Evolutionary conservation across 805 yeast species (phyloP), one percentile per base, ranked within the genome.

Genomic region (Saccharomycopsis vini): DNA sequence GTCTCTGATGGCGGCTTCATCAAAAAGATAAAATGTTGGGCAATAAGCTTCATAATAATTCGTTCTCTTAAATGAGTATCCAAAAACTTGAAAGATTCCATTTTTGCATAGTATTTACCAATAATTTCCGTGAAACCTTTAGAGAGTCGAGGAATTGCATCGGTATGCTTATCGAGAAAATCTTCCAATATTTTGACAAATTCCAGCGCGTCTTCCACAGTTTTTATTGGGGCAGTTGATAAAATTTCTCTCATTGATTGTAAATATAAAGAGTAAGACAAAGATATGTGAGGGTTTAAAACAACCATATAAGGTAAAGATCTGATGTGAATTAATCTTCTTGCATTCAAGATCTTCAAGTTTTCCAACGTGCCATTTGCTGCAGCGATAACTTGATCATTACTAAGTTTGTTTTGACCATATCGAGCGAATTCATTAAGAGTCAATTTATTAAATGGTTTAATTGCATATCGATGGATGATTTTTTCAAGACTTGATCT

Each of bases 241-340:
- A 73, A 54, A 40, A 79, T 54, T 4, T 72, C 65, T 40, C 73
- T 65, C 65, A 87, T 72, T 2, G 95, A 80, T 45, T 76, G 69
- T 50, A 86, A 64, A 63, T 90, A 90, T 39, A 80, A 62, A 53
- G 75, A 70, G 64, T 87, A 86, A 19, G 84, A 80, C 53, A 75
- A 76, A 9, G 90, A 81, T 41, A 90, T 80, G 54, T 85, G 77
- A 4, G 97, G 97, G 58, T 90, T 90, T 49, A 90, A 62, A 44
- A 88, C 81, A 38, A 81, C 87, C 52, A 89, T 72, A 59, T 87
- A 90, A 0, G 96, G 96, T 43, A 90, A 64, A 36, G 72, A 67
- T 50, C 90, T 72, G 51, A 90, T 76, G 23, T 80, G 81, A 26
- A 72, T 69, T 15, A 88, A 60, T 50, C 96, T 68, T 43, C 79